These are phyloP conservation scores for Dispira parvispora DNA, from an alignment of 192 early-diverging fungal genomes.

Conservation along the genomic window DNA sequence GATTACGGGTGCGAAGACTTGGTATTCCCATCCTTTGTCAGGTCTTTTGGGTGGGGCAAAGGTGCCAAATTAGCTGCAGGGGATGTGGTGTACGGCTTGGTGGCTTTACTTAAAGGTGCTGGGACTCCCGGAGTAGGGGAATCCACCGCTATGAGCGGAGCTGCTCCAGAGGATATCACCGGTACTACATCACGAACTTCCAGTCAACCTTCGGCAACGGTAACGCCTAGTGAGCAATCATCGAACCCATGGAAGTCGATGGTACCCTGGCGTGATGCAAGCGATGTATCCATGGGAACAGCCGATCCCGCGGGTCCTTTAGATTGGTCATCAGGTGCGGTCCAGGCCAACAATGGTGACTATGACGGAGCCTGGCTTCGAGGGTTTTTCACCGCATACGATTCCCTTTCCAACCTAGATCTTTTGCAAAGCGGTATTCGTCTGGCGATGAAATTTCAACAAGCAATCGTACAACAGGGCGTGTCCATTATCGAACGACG, in stretches of 20 bases:
- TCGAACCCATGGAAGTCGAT: not conserved
- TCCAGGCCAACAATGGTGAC: not conserved
- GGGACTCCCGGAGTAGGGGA: not conserved
- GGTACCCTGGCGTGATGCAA: conserved; percentile 4
- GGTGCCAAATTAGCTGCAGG: conserved; percentile 43
- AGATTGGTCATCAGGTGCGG: too few relatives aligned
- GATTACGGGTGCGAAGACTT: conserved; percentile 69
- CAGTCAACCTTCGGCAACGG: not conserved
- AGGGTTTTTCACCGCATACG: conserved; percentile 82
- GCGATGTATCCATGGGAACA: not conserved
- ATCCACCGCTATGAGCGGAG: not conserved
- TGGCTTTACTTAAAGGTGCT: conserved; percentile 52
- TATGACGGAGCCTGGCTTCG: conserved; percentile 39
- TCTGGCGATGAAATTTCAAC: conserved; percentile 59
- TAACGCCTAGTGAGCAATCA: not conserved
- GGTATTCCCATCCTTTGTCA: conserved; percentile 58
- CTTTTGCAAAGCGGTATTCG: conserved; percentile 41
- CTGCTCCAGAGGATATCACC: not conserved
- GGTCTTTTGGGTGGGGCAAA: conserved; percentile 51
- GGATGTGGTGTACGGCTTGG: conserved; percentile 66
- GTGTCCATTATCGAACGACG: conserved; percentile 66
- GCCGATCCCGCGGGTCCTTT: not conserved
- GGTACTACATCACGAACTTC: not conserved
- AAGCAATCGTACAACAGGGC: conserved; percentile 57
- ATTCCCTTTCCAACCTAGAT: conserved; percentile 38